phyloP scores from a whole-genome alignment of 2,329 filamentous ascomycete genomes.

The Mariannaea sp. region DNA sequence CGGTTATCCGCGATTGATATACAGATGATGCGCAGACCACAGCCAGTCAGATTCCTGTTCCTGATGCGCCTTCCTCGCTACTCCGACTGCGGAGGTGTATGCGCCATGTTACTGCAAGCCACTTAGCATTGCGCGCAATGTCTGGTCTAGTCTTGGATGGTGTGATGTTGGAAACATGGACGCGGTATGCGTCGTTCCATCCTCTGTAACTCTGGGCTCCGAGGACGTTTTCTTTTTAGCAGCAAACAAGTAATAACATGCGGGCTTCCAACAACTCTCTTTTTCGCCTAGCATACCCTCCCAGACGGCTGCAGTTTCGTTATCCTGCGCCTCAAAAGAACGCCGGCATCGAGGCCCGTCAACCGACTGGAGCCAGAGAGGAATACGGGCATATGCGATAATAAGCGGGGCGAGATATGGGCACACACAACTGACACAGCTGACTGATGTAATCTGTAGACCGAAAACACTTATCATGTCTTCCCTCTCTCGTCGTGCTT shows the following conservation, averaged over 20 bases:
- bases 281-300: too few relatives aligned
- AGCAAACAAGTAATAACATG: too few relatives aligned
- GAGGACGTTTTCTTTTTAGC: too few relatives aligned
- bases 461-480: slow-evolving; percentile 64
- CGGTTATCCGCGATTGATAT: not conserved
- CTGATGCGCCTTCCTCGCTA: not conserved
- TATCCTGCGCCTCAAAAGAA: too few relatives aligned
- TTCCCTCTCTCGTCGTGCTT: slow-evolving; percentile 79
- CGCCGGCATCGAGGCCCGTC: too few relatives aligned
- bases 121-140: not conserved
- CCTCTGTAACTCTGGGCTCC: too few relatives aligned
- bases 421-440: not conserved
- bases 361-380: too few relatives aligned
- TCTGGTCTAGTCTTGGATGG: too few relatives aligned
- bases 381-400: not conserved
- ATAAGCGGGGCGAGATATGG: not conserved
- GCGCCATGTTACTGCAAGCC: not conserved
- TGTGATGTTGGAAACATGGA: too few relatives aligned
- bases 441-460: slow-evolving; percentile 12
- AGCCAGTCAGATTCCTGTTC: not conserved
- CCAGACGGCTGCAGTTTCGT: too few relatives aligned
- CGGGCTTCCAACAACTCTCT: too few relatives aligned
- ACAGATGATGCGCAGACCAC: slow-evolving; percentile 5
- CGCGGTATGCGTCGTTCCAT: too few relatives aligned
- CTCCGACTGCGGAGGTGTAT: not conserved